Evolutionary conservation across 1,284 basidiomycete genomes (phyloP), one percentile per base, ranked within the genome.

Genomic region (Macrocystidia cucumis): DNA sequence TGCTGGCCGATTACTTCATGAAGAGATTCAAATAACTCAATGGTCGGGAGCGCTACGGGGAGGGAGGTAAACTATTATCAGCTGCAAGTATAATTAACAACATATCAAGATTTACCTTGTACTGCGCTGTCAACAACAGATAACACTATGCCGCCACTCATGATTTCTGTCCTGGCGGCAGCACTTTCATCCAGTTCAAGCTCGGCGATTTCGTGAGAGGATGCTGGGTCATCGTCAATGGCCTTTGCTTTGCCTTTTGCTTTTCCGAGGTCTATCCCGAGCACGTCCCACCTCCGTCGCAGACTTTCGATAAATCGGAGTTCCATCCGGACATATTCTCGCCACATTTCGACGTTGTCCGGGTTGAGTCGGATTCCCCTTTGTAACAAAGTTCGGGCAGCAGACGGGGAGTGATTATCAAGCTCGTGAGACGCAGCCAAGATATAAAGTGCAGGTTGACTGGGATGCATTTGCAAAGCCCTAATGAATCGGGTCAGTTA

Each of bases 261-360:
- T 42, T 43, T 48, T 44, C 63, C 55, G 20, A 46, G 48, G 12
- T 45, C 38, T 22, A 89, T 76, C 2, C 85, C 88, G 9, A 90
- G 67, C 4, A 88, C 68, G 30, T 72, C 74, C 90, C 90, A 93
- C 27, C 91, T 68, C 41, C 89, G 64, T 26, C 90, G 65, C 34
- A 96, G 62, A 7, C 78, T 78, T 62, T 96, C 91, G 11, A 91
- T 70, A 57, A 91, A 96, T 2, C 84, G 82, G 5, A 95, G 62
- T 57, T 97, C 92, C 77, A 96, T 90, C 50, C 83, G 82, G 44
- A 91, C 78, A 56, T 93, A 92, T 56, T 91, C 90, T 21, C 68
- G 67, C 90, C 90, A 95, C 55, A 95, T 67, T 41, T 79, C 74
- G 13, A 74, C 57, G 43, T 74, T 84, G 28, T 80, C 72, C 5